Evolutionary conservation across 345 rosid species (phyloP).

Genomic region (Diplotaxis tenuifolia): DNA sequence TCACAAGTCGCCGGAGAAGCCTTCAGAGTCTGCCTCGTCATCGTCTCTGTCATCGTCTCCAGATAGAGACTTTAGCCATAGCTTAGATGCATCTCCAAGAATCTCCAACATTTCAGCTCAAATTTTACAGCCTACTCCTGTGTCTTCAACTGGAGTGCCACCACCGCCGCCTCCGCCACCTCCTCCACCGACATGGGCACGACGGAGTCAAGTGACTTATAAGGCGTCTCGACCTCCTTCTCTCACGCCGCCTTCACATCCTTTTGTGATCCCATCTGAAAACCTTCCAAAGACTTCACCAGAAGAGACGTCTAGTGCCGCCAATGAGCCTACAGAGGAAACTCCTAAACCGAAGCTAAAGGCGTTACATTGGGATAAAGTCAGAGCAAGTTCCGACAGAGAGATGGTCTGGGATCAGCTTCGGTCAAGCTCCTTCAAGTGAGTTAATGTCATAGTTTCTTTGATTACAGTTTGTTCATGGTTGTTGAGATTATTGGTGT

Average conservation of each 20-base stretch:
- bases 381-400: conserved; percentile 95
- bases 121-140: conserved; percentile 32
- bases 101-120: conserved; percentile 34
- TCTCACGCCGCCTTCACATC: conserved; percentile 69
- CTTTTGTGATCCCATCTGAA: conserved; percentile 51
- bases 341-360: conserved; percentile 70
- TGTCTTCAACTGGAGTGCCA: not conserved
- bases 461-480: not conserved
- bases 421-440: conserved; percentile 84
- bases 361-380: conserved; percentile 95
- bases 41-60: conserved; percentile 45
- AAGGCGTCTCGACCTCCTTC: conserved; percentile 49
- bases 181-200: conserved; percentile 38
- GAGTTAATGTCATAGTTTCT: conserved; percentile 27
- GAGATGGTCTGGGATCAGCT: conserved; percentile 99
- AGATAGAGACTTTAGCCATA: conserved; percentile 33
- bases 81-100: conserved; percentile 42
- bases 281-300: conserved; percentile 18
- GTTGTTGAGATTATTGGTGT: not conserved
- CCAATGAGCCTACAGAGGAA: conserved; percentile 37
- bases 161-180: conserved; percentile 40
- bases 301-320: conserved; percentile 7
- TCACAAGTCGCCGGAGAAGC: conserved; percentile 21
- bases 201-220: conserved; percentile 39
- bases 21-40: conserved; percentile 32